Evolutionary conservation across 805 yeast genomes (phyloP).

Genomic region (Lachancea sp.): DNA sequence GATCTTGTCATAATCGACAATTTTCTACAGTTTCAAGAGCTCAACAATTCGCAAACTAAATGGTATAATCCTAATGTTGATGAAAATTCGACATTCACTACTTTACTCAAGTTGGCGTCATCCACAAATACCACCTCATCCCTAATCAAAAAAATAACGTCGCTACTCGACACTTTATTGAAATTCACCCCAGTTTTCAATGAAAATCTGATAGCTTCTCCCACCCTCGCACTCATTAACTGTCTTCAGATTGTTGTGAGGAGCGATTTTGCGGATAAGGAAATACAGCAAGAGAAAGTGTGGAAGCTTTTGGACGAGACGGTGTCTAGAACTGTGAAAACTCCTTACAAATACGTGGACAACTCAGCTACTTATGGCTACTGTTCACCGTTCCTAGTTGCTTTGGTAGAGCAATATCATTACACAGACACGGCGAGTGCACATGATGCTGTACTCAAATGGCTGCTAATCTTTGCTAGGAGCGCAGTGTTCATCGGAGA

Average conservation of each 20-base stretch:
- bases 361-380: constrained; percentile 30
- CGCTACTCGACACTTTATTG: constrained; percentile 44
- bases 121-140: constrained; percentile 25
- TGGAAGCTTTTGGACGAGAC: constrained; percentile 73
- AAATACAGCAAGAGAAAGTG: constrained; percentile 31
- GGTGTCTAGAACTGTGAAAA: constrained; percentile 56
- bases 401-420: constrained; percentile 63
- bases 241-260: constrained; percentile 35
- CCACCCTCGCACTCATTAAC: constrained; percentile 47
- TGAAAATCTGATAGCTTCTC: constrained; percentile 42
- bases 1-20: constrained; percentile 55
- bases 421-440: constrained; percentile 36
- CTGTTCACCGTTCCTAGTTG: constrained; percentile 52
- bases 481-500: constrained; percentile 56
- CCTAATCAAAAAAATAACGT: constrained; percentile 39
- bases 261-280: constrained; percentile 7
- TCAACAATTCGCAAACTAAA: constrained; percentile 47
- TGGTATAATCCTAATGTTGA: constrained; percentile 67
- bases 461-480: constrained; percentile 47
- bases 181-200: constrained; percentile 51
- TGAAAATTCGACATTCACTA: constrained; percentile 59
- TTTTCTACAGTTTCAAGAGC: constrained; percentile 55
- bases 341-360: constrained; percentile 86
- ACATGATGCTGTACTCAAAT: constrained; percentile 29
- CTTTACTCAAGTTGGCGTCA: constrained; percentile 49